These are phyloP conservation scores for Pythium diclinum DNA, from an alignment of 352 stramenopile species.

Conservation along the genomic window DNA sequence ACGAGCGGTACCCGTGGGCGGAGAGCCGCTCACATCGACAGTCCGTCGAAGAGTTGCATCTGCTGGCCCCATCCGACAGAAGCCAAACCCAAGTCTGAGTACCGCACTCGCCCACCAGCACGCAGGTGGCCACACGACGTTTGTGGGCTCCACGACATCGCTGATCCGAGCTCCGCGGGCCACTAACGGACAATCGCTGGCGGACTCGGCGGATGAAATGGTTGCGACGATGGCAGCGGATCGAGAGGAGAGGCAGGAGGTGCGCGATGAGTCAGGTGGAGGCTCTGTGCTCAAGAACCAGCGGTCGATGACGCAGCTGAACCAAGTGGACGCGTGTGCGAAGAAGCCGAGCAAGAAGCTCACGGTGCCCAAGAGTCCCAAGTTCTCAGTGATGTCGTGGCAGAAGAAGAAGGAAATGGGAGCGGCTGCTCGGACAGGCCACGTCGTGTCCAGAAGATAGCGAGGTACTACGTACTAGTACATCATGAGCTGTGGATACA, in stretches of 20 bases:
- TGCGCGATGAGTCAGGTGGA: slow-evolving; percentile 12
- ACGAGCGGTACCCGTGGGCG: background rate
- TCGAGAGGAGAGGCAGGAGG: slow-evolving; percentile 4
- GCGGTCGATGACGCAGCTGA: slow-evolving; percentile 38
- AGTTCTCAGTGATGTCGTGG: slow-evolving; percentile 87
- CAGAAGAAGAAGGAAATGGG: slow-evolving; percentile 53
- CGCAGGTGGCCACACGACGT: slow-evolving; percentile 20
- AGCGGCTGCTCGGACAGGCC: background rate
- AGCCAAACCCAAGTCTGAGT: slow-evolving; percentile 5
- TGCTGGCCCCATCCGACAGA: slow-evolving; percentile 23
- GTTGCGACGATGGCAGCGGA: slow-evolving; percentile 35
- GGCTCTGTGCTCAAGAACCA: slow-evolving; percentile 33
- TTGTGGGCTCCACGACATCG: slow-evolving; percentile 62
- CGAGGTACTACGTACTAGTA: background rate
- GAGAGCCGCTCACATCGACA: background rate
- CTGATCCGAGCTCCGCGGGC: slow-evolving; percentile 58
- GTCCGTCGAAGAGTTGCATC: slow-evolving; percentile 18
- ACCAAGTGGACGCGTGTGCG: slow-evolving; percentile 22
- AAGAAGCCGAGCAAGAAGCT: slow-evolving; percentile 40
- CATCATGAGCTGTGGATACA: no score
- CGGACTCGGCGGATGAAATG: slow-evolving; percentile 47
- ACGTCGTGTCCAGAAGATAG: slow-evolving; percentile 10
- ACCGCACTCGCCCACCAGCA: slow-evolving; percentile 10
- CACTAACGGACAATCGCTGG: slow-evolving; percentile 45
- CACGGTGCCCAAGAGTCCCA: slow-evolving; percentile 74